A percentile compares a stretch with the other conserved stretches of the same genome.
phyloP scores from a whole-genome alignment of 441 rosid genomes.

The Populus hybrid region DNA sequence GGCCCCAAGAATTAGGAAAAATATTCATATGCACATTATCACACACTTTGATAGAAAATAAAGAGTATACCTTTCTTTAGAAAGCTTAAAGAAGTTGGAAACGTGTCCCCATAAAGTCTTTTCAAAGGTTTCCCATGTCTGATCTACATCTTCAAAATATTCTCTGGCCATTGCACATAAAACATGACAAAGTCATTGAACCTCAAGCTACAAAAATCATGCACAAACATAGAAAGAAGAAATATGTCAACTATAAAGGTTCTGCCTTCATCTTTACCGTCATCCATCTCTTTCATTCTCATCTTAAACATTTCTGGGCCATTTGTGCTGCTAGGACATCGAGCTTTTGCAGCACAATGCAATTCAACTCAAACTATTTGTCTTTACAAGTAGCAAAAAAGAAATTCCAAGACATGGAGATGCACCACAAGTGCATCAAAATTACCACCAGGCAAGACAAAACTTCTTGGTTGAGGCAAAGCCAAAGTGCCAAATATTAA shows the following conservation, averaged over 20 bases:
- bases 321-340: neutral
- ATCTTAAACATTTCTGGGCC: neutral
- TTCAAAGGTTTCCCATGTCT: slow-evolving; percentile 96
- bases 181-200: slow-evolving; percentile 22
- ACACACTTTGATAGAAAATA: neutral
- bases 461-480: neutral
- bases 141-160: slow-evolving; percentile 98
- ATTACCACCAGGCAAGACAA: neutral
- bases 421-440: neutral
- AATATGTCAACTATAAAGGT: neutral
- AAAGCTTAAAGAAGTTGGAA: slow-evolving; percentile 77
- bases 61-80: slow-evolving; percentile 81
- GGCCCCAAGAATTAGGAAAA: neutral
- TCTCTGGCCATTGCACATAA: slow-evolving; percentile 48
- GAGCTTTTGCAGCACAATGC: neutral
- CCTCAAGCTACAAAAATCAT: slow-evolving; percentile 13
- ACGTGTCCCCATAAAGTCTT: slow-evolving; percentile 93
- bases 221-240: neutral
- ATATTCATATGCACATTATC: neutral
- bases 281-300: neutral
- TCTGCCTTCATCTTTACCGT: neutral
- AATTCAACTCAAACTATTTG: neutral
- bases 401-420: neutral
- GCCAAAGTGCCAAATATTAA: neutral
- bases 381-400: neutral